phyloP scores from a whole-genome alignment of 352 stramenopile genomes.

The Phytophthora capsici region DNA sequence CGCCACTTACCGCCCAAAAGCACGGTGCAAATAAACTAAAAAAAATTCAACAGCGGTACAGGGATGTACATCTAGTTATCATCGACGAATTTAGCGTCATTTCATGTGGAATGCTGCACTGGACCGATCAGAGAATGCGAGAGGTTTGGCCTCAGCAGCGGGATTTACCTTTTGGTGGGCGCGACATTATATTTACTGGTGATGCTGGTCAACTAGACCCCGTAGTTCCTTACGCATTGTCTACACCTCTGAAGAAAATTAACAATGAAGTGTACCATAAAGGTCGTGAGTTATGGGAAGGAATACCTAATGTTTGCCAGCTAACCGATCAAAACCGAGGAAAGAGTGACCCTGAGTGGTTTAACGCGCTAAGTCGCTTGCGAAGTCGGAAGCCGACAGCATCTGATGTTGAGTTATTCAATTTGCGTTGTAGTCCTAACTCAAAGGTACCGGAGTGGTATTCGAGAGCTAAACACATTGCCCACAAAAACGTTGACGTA shows the following conservation, averaged over 20 bases:
- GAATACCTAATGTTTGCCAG: not conserved
- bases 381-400: not conserved
- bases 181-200: slow-evolving; percentile 9
- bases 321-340: slow-evolving; percentile 4
- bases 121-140: slow-evolving; percentile 10
- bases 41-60: not conserved
- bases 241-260: not conserved
- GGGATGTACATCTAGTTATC: not conserved
- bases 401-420: not conserved
- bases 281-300: slow-evolving; percentile 1
- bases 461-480: slow-evolving; percentile 3
- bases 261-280: not conserved
- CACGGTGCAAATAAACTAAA: not conserved
- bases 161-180: not conserved
- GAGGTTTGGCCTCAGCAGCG: slow-evolving; percentile 6
- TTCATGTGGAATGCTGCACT: slow-evolving; percentile 6
- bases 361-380: not conserved
- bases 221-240: slow-evolving; percentile 1
- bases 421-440: not conserved
- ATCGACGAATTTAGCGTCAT: slow-evolving; percentile 7
- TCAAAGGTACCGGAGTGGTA: not conserved
- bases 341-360: slow-evolving; percentile 1
- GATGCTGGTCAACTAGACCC: slow-evolving; percentile 5
- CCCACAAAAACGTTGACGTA: not conserved
- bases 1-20: not conserved